Base-by-base conservation (phyloP, 192 early-diverging fungal genomes). In the Haplosporangium gracile region DNA sequence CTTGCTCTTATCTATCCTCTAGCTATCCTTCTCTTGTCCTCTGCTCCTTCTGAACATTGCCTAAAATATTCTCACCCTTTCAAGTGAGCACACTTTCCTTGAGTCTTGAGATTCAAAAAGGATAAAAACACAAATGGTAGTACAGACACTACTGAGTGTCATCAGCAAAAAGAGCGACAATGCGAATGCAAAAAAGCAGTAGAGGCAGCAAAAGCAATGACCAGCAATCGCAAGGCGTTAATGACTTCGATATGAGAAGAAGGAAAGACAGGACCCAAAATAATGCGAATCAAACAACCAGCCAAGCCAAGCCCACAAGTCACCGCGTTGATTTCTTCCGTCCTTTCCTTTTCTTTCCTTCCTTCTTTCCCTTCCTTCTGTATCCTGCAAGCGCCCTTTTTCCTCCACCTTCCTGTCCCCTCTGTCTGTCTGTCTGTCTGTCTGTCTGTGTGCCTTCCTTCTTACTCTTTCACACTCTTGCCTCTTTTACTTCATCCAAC, bases 41-140 rank as follows among this genome's bases (percentile, higher is more conserved):
- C 2, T 4, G 2, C n/a, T 26, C 29, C 60, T 65, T 15, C 60
- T 32, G 55, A 26, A 0, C 55, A 3, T 0, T 32, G n/a, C 11
- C 60, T 26, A 65, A 65, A 65, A 65, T 65, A 29, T 65, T 65
- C 60, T 65, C 60, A 65, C 60, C 29, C 60, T 65, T 65, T 34
- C 11, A 32, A 65, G 60, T 34, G 60, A 65, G 60, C 60, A 15
- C 60, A 11, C 60, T 65, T 11, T 45, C 2, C 13, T 26, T 26
- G 24, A 26, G 10, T 7, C 13, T 45, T 26, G 55, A 60, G 55
- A 60, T 60, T n/a, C 8, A 60, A 60, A 26, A 60, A 15, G 29
- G 60, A 51, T 51, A 22, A 51, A 51, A 51, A 16, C 42, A 51
- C 49, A 16, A 51, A 5, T 18, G 18, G 20, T 51, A 20, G 49